Evolutionary conservation across 1,139 yeast species (phyloP).

Genomic region (Kodamaea arcana): DNA sequence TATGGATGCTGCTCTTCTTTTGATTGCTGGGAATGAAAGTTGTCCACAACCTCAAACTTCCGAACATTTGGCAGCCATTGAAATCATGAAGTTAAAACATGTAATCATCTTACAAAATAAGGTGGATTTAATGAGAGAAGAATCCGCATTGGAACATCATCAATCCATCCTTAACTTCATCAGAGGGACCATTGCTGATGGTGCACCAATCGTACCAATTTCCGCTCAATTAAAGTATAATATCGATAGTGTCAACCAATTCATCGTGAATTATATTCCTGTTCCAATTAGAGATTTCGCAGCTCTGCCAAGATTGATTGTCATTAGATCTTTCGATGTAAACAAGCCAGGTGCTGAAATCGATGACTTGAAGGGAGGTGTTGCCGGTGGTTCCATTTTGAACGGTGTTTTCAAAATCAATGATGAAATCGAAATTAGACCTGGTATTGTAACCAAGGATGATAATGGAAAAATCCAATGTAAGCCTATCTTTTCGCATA

Average conservation of each 20-base stretch:
- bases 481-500: conserved; percentile 91
- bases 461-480: conserved; percentile 91
- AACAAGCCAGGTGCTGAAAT: conserved; percentile 98
- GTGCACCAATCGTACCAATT: conserved; percentile 98
- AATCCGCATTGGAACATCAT: conserved; percentile 92
- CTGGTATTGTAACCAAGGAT: conserved; percentile 96
- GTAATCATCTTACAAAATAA: conserved; percentile 95
- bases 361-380: conserved; percentile 98
- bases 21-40: conserved; percentile 97
- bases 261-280: conserved; percentile 92
- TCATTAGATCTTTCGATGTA: conserved; percentile 97
- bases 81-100: conserved; percentile 97
- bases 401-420: conserved; percentile 96
- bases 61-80: conserved; percentile 98
- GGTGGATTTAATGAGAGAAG: conserved; percentile 98
- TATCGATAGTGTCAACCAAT: conserved; percentile 97
- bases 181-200: conserved; percentile 97
- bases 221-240: conserved; percentile 98
- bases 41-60: conserved; percentile 99
- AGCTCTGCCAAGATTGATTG: conserved; percentile 92
- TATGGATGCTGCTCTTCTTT: conserved; percentile 96
- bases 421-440: conserved; percentile 97
- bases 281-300: conserved; percentile 93
- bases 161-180: conserved; percentile 87
- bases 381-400: conserved; percentile 98